phyloP scores from a whole-genome alignment of 2,329 filamentous ascomycete genomes.

The Ophiostoma sp. region DNA sequence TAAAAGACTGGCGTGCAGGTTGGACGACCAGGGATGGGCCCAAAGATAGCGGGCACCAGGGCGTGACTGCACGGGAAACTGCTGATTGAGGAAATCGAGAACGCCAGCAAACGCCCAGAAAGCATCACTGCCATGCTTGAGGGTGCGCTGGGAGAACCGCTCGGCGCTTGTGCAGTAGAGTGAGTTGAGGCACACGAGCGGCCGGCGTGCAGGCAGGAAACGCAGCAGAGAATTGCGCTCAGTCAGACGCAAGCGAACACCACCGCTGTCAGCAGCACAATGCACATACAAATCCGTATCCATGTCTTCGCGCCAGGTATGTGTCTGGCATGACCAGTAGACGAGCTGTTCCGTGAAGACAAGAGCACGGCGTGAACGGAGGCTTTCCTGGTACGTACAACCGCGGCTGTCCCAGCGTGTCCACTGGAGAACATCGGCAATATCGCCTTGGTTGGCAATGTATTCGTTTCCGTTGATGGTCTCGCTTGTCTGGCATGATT shows the following conservation, averaged over 20 bases:
- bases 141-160: neutral
- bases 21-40: neutral
- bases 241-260: neutral
- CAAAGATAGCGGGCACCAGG: neutral
- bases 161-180: neutral
- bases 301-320: neutral
- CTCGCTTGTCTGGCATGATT: neutral
- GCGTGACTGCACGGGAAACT: neutral
- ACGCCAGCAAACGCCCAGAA: neutral
- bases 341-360: neutral
- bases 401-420: neutral
- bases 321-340: conserved; percentile 1
- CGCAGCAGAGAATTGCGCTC: neutral
- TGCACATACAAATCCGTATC: neutral
- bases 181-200: neutral
- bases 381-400: neutral
- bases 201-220: neutral
- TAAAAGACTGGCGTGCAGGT: neutral
- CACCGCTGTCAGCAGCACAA: neutral
- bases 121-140: neutral
- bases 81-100: neutral
- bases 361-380: neutral
- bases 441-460: neutral
- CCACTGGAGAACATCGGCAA: neutral
- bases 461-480: neutral